These are phyloP conservation scores for Fusarium nelsonii DNA, from an alignment of 2,329 filamentous ascomycete genomes.

Conservation along the genomic window DNA sequence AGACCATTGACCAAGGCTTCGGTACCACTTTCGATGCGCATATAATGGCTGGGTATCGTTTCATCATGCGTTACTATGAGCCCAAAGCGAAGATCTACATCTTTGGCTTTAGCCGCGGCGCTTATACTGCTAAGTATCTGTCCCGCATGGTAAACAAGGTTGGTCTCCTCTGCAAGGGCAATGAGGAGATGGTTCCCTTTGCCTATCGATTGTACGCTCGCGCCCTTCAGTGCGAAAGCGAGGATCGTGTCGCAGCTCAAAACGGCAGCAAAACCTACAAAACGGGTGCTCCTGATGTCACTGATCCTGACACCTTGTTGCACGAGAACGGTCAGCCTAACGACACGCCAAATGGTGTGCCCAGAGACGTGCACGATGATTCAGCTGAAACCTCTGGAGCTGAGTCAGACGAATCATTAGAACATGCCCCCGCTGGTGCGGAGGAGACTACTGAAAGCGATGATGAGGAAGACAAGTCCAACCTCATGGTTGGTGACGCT, in stretches of 20 bases:
- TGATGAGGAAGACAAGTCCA: background rate
- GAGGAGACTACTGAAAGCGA: background rate
- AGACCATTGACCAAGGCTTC: slow-evolving; percentile 58
- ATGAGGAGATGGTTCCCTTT: slow-evolving; percentile 66
- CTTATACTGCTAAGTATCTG: slow-evolving; percentile 64
- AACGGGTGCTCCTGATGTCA: background rate
- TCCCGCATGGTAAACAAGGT: slow-evolving; percentile 63
- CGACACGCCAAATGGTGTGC: background rate
- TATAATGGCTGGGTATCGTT: slow-evolving; percentile 64
- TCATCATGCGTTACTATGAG: slow-evolving; percentile 66
- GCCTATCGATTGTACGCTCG: slow-evolving; percentile 59
- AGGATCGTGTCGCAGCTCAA: slow-evolving; percentile 41
- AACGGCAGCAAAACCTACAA: background rate
- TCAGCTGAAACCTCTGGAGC: too few species aligned
- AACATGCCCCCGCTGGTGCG: background rate
- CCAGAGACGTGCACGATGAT: background rate
- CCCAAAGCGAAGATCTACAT: slow-evolving; percentile 62
- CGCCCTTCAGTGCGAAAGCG: slow-evolving; percentile 54
- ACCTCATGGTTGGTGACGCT: background rate
- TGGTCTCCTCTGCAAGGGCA: slow-evolving; percentile 63
- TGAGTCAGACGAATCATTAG: too few species aligned
- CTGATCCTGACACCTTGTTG: background rate
- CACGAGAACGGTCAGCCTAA: background rate
- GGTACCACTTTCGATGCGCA: slow-evolving; percentile 64
- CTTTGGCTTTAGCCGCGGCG: slow-evolving; percentile 66